Evolutionary conservation across 352 stramenopile species (phyloP), one percentile per base, ranked within the genome.

Genomic region (Globisporangium parvum): DNA sequence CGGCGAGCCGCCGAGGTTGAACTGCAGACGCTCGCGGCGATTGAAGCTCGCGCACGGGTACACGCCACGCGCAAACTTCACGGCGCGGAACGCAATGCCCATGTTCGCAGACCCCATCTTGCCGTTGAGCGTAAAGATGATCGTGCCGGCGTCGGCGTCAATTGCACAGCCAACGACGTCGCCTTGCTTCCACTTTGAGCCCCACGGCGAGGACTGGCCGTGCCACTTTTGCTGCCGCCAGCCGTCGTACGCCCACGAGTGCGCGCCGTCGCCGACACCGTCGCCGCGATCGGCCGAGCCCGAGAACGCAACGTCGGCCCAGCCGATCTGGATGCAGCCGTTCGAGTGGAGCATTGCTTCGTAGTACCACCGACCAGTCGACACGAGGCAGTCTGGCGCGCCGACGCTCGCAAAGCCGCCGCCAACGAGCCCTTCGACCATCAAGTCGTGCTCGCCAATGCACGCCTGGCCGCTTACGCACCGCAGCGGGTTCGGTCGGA

Each of bases 311-410:
- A 91, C 80, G 60, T 96, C 87, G 23, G 88, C 87, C 93, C 91
- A 98, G 3, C 93, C 93, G 53, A 98, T 95, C 65, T 98, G 93
- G 63, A 98, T 97, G 55, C 93, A 94, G 45, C 92, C 92, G 37
- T 95, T 96, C 0, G 88, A 96, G 51, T 90, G 71, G 18, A 98
- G 60, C n/a, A 77, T 88, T n/a, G 93, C 93, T 79, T 98, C 90
- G 60, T 95, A 97, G 62, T 96, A 96, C 87, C 87, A 96, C 42
- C 80, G 65, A 3, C 88, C 87, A 41, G 46, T 80, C 6, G 73
- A 86, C 26, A 94, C 80, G 15, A 92, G 70, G 49, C 81, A 93
- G 55, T 91, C 85, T 12, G 81, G 82, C 6, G 83, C 85, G 33
- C 80, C 84, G 53, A 96, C 83, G 54, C 80, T 92, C 14, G 82